A percentile compares a stretch with the other conserved stretches of the same genome.
Evolutionary conservation across 148 eudicot genomes (phyloP).

Genomic region (Rhododendron henanense): DNA sequence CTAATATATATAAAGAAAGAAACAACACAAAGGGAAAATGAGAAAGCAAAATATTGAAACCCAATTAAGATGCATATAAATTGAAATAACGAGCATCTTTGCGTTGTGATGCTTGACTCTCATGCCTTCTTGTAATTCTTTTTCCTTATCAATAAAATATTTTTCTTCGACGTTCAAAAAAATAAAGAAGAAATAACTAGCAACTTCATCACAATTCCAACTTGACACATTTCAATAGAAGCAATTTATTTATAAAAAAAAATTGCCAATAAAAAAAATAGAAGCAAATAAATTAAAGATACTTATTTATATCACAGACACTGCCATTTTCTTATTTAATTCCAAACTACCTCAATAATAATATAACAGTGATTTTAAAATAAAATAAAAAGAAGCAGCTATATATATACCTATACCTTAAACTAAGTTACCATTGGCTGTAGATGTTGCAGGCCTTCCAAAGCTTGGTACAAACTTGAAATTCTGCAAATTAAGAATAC

Average conservation of each 20-base stretch:
- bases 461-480: slow-evolving; percentile 5
- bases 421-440: background rate
- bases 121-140: too few relatives aligned
- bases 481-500: background rate
- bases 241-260: too few relatives aligned
- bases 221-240: background rate
- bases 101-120: too few relatives aligned
- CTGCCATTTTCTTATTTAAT: background rate
- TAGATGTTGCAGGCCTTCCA: background rate
- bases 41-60: background rate
- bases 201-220: background rate
- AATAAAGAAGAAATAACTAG: too few relatives aligned
- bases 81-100: background rate
- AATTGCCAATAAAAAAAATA: too few relatives aligned
- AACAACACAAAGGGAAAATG: background rate
- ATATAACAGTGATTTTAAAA: background rate
- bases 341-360: background rate
- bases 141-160: too few relatives aligned
- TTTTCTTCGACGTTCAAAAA: too few relatives aligned
- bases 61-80: background rate
- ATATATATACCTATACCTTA: background rate
- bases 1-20: background rate
- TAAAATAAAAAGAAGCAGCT: too few relatives aligned
- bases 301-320: background rate
- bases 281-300: background rate